These are phyloP conservation scores for Suhomyces guaymorum DNA, from an alignment of 1,139 yeast species.

Conservation along the genomic window DNA sequence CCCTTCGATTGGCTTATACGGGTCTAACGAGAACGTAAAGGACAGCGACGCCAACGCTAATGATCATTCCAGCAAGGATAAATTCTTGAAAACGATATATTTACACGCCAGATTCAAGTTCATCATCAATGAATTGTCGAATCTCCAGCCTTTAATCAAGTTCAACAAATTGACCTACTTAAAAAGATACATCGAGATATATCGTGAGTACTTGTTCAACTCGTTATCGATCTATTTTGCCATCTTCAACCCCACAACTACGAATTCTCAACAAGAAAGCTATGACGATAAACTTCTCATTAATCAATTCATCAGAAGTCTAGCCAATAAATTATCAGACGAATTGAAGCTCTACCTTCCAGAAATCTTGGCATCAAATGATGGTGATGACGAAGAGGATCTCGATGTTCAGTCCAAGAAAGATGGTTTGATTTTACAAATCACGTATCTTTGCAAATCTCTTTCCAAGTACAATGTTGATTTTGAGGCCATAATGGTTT, in stretches of 20 bases:
- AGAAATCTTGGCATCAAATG: constrained; percentile 16
- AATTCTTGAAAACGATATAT: constrained; percentile 47
- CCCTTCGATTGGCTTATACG: constrained; percentile 8
- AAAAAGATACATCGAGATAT: constrained; percentile 77
- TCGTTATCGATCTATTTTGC: constrained; percentile 67
- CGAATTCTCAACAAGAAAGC: constrained; percentile 5
- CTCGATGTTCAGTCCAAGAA: constrained; percentile 44
- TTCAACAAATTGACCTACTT: constrained; percentile 63
- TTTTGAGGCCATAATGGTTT: constrained; percentile 50
- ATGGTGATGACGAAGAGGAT: constrained; percentile 27
- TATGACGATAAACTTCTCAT: constrained; percentile 31
- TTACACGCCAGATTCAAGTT: constrained; percentile 61
- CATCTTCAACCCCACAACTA: constrained; percentile 46
- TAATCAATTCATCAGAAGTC: constrained; percentile 36
- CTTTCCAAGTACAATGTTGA: constrained; percentile 70
- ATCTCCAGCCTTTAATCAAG: constrained; percentile 54
- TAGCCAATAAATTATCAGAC: constrained; percentile 29
- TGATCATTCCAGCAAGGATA: constrained; percentile 20
- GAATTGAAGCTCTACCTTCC: constrained; percentile 35
- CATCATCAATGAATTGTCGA: constrained; percentile 58
- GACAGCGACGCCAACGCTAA: constrained; percentile 5
- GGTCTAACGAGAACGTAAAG: constrained; percentile 27
- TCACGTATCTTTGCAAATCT: constrained; percentile 76
- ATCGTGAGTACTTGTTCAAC: constrained; percentile 78
- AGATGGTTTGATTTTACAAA: constrained; percentile 68